A percentile compares a stretch with the other conserved stretches of the same genome.
Conservation (phyloP, 306 rosid species). For the Ammopiptanthus mongolicus region DNA sequence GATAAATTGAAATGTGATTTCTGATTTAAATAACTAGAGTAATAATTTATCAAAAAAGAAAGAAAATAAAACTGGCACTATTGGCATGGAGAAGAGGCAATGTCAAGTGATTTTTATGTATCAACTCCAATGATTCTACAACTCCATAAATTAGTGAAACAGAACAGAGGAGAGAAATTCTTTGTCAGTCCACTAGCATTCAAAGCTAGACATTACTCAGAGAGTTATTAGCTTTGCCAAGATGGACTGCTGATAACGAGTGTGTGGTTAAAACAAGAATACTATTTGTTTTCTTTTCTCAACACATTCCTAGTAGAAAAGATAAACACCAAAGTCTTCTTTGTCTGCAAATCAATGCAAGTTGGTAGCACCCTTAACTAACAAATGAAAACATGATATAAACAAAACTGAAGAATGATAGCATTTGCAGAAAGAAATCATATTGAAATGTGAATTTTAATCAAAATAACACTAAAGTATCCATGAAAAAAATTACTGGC, state of each 20-base stretch:
- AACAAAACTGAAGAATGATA: neutral
- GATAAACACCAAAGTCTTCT: neutral
- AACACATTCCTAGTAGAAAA: neutral
- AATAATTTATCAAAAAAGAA: neutral
- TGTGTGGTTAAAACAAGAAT: neutral
- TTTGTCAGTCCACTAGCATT: slow-evolving; percentile 56
- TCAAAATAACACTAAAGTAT: too few relatives aligned
- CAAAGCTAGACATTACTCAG: slow-evolving; percentile 44
- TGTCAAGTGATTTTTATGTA: slow-evolving; percentile 10
- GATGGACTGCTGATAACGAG: slow-evolving; percentile 44
- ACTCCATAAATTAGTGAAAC: slow-evolving; percentile 27
- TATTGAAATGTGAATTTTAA: neutral
- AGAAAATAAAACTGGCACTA: neutral
- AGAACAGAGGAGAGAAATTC: slow-evolving; percentile 35
- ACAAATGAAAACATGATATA: neutral
- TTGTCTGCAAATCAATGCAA: neutral
- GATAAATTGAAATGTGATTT: neutral
- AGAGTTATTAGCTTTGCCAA: slow-evolving; percentile 62
- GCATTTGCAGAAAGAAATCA: neutral
- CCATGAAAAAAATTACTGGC: neutral
- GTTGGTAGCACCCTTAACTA: neutral
- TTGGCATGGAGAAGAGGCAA: neutral
- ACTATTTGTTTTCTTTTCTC: neutral
- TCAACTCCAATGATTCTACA: slow-evolving; percentile 43
- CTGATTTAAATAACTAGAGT: too few relatives aligned